Conservation (phyloP, 169 alveolate species). For the Eimeria praecox region DNA sequence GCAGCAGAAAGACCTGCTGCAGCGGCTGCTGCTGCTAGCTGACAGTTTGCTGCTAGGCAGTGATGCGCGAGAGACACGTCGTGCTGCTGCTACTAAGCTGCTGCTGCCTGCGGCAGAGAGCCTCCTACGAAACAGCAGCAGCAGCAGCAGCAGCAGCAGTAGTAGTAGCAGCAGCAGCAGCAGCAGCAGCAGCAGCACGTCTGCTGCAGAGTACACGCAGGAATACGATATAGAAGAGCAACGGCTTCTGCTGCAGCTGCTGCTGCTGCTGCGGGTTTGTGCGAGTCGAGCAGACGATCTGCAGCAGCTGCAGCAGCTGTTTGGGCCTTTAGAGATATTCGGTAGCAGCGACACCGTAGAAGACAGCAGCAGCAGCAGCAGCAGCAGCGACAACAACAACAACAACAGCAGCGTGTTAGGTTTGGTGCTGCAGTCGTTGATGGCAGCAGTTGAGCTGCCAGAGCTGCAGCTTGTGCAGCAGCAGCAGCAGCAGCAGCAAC, state of each 20-base stretch:
- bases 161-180: neutral
- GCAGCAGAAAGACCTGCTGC: constrained; percentile 50
- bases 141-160: constrained; percentile 37
- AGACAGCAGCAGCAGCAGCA: constrained; percentile 47
- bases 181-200: constrained; percentile 20
- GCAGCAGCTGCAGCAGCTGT: constrained; percentile 32
- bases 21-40: constrained; percentile 60
- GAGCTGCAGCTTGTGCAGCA: constrained; percentile 17
- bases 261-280: constrained; percentile 64
- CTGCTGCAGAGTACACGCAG: neutral
- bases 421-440: constrained; percentile 26
- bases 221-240: constrained; percentile 34
- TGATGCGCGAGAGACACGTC: constrained; percentile 24
- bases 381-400: constrained; percentile 55
- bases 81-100: constrained; percentile 12
- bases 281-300: neutral
- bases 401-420: constrained; percentile 40
- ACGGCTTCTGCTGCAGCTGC: constrained; percentile 69
- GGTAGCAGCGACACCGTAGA: neutral
- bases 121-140: constrained; percentile 31
- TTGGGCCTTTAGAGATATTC: constrained; percentile 23
- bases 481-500: constrained; percentile 64
- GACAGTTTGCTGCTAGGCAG: constrained; percentile 26
- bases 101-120: constrained; percentile 47
- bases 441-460: constrained; percentile 47